Base-by-base conservation (phyloP, 495 filamentous ascomycete species). In the Aspergillus funiculosus region DNA sequence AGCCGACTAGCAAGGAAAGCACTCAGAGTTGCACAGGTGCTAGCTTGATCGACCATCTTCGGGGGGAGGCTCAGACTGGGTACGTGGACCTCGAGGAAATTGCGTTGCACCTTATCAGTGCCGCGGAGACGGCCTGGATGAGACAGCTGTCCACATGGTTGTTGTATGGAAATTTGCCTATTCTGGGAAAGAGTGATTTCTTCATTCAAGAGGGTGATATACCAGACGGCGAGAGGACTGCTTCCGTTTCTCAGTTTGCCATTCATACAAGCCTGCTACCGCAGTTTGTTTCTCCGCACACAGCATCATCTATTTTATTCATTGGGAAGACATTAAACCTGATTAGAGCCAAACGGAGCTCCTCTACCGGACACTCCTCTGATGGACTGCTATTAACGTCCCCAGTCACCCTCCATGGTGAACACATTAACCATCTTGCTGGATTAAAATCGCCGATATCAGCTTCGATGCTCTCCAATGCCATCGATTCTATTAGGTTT, bases 51-150 rank as follows among this genome's bases (percentile, higher is more conserved):
- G 76, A 94, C 58, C 74, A 77, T 44, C 67, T 96, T 29, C 77
- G 87, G 14, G 60, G 66, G 14, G 82, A 87, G 61, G 71, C 86
- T 35, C 81, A 86, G 55, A 96, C 91, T n/a, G 92, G 92, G 30
- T 96, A 92, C 59, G 66, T 75, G 11, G 87, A 95, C 52, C 81
- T 98, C 38, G 86, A 89, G 53, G 76, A 80, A 39, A 81, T 84
- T 24, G 82, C 86, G 0, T 53, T 80, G 29, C 71, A 82, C 34
- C 68, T 96, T 14, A 75, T 83, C n/a, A 73, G 60, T 29, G 78
- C 86, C 5, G 91, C 89, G 0, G 92, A 98, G 66, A 82, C 74
- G 11, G 85, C 89, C 8, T 98, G 92, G 92, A 71, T 98, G 63
- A 83, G 86, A 58, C 88, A 94, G 60, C 68, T 90, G 5, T 83